Base-by-base conservation (phyloP, 164 flowering plant species). In the Santalum album region DNA sequence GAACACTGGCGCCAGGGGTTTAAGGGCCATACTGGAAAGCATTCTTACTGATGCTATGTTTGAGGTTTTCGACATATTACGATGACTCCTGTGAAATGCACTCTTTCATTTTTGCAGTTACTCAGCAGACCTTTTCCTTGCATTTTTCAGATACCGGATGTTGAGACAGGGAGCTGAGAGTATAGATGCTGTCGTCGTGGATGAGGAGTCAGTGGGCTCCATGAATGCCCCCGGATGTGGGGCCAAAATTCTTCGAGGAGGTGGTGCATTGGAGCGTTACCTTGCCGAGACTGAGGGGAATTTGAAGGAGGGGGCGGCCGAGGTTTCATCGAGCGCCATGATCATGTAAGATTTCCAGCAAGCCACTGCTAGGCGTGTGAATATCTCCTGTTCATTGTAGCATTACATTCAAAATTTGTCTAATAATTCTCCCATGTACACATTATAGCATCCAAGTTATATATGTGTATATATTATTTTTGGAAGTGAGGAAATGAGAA, bases 1-100 rank as follows among this genome's bases (percentile, higher is more conserved):
- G 73, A 94, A 90, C 64, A 94, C 97, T 26, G 99, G 99, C 60
- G 99, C 99, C 18, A 81, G 97, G 58, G 97, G 97, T 61, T 73
- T 94, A 56, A 72, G 99, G 63, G 76, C 95, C 63, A 63, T 90
- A 66, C 60, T 94, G 53, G 99, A 94, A 69, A 82, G 61, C 66
- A 78, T 75, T 69, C 79, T 94, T 29, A 94, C 87, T 15, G 97
- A 94, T 73, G 90, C 99, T 50, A 90, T 94, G 99, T 94, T 78
- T 61, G 99, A 94, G 99, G 99, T 89, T 29, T 21, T 42, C 17
- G 36, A 18, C 38, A 46, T 15, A 20, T 25, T 14, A n/a, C n/a
- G 6, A 22, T 21, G 21, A 26, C 16, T n/a, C n/a, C 25, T 16
- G 6, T 20, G 24, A 50, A n/a, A n/a, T n/a, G n/a, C n/a, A 12